These are phyloP conservation scores for Selaginella tamariscina DNA, from an alignment of 75 land plant species.

Conservation along the genomic window DNA sequence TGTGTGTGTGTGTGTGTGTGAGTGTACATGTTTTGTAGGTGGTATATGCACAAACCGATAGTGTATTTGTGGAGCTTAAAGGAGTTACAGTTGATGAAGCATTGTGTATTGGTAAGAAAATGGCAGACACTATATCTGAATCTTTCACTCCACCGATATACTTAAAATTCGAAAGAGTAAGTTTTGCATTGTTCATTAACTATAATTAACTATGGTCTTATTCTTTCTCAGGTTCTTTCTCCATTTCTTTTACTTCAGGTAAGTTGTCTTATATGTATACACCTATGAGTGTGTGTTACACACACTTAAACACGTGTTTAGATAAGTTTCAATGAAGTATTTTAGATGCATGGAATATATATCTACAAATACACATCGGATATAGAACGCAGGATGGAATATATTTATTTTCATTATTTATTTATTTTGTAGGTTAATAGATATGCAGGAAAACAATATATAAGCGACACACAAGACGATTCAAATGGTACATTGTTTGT, in stretches of 20 bases:
- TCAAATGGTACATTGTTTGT: slow-evolving; percentile 18
- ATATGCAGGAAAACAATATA: slow-evolving; percentile 31
- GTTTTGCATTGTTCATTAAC: not conserved
- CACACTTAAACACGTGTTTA: too few relatives aligned
- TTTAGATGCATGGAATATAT: too few relatives aligned
- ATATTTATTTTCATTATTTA: not conserved
- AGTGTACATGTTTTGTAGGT: too few relatives aligned
- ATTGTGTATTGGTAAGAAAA: slow-evolving; percentile 17
- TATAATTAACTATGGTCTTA: not conserved
- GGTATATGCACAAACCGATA: slow-evolving; percentile 28
- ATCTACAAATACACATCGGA: too few relatives aligned
- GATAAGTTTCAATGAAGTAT: too few relatives aligned
- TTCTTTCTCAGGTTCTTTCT: slow-evolving; percentile 25
- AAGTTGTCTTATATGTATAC: not conserved
- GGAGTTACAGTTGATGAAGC: slow-evolving; percentile 23
- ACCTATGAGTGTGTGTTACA: too few relatives aligned
- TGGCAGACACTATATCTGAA: slow-evolving; percentile 22
- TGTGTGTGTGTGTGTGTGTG: too few relatives aligned
- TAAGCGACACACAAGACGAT: slow-evolving; percentile 6
- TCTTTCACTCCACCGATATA: slow-evolving; percentile 27
- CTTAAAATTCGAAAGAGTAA: slow-evolving; percentile 29
- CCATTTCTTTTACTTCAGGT: slow-evolving; percentile 34
- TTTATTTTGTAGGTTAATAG: too few relatives aligned
- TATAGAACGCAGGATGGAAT: too few relatives aligned
- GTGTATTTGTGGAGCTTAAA: slow-evolving; percentile 23